Evolutionary conservation across 2,329 filamentous ascomycete genomes (phyloP), one percentile per base, ranked within the genome.

Genomic region (Fusarium mundagurra): DNA sequence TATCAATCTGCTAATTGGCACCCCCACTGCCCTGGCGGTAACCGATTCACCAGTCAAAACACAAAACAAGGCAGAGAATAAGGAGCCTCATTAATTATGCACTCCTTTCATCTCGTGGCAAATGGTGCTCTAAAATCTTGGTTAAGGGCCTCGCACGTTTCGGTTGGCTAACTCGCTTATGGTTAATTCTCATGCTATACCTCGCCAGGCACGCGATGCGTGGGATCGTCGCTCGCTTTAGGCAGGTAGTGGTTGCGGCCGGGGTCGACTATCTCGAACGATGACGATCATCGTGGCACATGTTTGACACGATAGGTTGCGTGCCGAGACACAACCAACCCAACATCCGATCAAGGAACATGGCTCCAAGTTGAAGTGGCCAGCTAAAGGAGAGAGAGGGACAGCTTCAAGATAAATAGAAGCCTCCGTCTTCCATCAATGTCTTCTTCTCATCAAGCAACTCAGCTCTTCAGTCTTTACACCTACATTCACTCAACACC

Each of bases 181-280:
- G 54, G 54, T 73, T 69, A 60, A 43, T 39, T 59, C 43, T 69
- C 45, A 74, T 74, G 72, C 72, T 74, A 72, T 74, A 72, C 44
- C 71, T 45, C 43, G 38, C 31, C 54, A 48, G 58, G 62, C 54
- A 67, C 38, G 34, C 68, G 43, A 59, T 39, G 47, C 47, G 20
- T 44, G 60, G 13, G 72, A 74, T 72, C 72, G 47, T 38, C 72
- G 48, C 36, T 68, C 71, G 27, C 36, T 74, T 74, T 74, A 69
- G 72, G 72, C 72, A 74, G 72, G 72, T 74, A 61, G 50, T 61
- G 71, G 60, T n/a, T 61, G 50, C 22, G 16, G 36, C 50, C n/a
- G 38, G 71, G 71, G 60, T 43, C n/a, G n/a, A 44, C 50, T 60
- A 74, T 74, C 72, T 62, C n/a, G 24, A 48, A 44, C 64, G 50